These are phyloP conservation scores for Naganishia cerealis DNA, from an alignment of 1,284 basidiomycete genomes.

Conservation along the genomic window DNA sequence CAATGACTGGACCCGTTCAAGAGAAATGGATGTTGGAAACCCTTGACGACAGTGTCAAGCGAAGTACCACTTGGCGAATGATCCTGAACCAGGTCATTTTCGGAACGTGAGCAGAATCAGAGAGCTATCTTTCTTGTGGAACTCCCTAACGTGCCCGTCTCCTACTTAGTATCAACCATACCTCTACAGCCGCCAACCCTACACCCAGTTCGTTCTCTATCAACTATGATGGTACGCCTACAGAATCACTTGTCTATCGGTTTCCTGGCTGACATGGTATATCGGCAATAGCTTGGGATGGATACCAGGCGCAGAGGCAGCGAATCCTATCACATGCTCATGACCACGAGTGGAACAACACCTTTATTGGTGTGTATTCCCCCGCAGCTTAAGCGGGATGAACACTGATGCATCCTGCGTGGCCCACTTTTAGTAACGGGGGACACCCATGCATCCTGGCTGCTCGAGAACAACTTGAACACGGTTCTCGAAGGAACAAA, in stretches of 20 bases:
- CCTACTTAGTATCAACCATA: slow-evolving; percentile 57
- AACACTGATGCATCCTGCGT: background rate
- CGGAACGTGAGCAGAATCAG: slow-evolving; percentile 61
- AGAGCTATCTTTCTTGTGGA: slow-evolving; percentile 59
- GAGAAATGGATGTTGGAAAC: slow-evolving; percentile 61
- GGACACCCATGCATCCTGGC: slow-evolving; percentile 60
- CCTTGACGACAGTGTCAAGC: slow-evolving; percentile 27
- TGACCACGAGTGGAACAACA: slow-evolving; percentile 61
- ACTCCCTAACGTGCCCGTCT: slow-evolving; percentile 53
- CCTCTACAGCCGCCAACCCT: slow-evolving; percentile 32
- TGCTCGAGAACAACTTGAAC: slow-evolving; percentile 35
- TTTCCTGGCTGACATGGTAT: background rate
- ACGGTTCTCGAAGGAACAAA: slow-evolving; percentile 35
- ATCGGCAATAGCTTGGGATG: slow-evolving; percentile 59
- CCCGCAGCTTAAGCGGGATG: no score
- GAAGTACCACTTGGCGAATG: slow-evolving; percentile 29
- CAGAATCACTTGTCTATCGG: background rate
- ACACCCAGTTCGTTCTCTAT: slow-evolving; percentile 50
- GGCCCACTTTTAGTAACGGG: slow-evolving; percentile 60
- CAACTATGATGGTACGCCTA: slow-evolving; percentile 37
- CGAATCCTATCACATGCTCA: slow-evolving; percentile 62
- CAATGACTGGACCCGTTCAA: slow-evolving; percentile 64
- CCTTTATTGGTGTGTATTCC: slow-evolving; percentile 35
- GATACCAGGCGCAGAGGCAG: slow-evolving; percentile 62
- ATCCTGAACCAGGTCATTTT: slow-evolving; percentile 56